Base-by-base conservation (phyloP, 2,329 filamentous ascomycete species). In the Talaromyces piceae region DNA sequence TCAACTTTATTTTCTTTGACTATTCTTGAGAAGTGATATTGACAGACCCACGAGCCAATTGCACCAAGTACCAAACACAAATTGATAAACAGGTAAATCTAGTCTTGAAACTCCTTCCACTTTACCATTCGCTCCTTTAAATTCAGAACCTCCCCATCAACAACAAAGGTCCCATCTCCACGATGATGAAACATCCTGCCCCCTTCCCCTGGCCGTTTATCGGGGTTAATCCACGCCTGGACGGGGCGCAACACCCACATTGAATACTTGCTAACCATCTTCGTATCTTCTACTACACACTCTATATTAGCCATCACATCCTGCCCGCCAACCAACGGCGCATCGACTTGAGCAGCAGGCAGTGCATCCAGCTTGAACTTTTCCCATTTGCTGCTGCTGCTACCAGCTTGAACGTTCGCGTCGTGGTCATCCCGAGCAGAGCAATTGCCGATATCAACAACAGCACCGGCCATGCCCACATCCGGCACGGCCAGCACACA, bases 111-210 rank as follows among this genome's bases (percentile, higher is more conserved):
- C 53, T 66, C 60, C 54, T 59, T 52, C 65, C 65, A 68, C 57
- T 67, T 67, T 49, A 63, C 59, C 66, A 67, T 67, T 23, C 63
- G 55, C 20, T 64, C 61, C 55, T 62, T 61, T 54, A 67, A 56
- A 55, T 67, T 58, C 31, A 68, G 39, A 6, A 66, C 47, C 13
- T 64, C 61, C 12, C 64, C 66, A 43, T 67, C 66, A 27, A 64
- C 57, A 23, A 61, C 61, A 49, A 68, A 66, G 0, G 62, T 61
- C 37, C 65, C 66, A 47, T 67, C 60, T 9, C 65, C 65, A 43
- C 64, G 64, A 54, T 68, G 65, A 56, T 68, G 66, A 47, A 67
- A 64, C 64, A 67, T 67, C 56, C 54, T 62, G 39, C 59, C 62
- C 27, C 59, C 61, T 18, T 62, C 59, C 4, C 56, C 56, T 12